Evolutionary conservation across 352 stramenopile species (phyloP).

Genomic region (Phytopythium oedochilum): DNA sequence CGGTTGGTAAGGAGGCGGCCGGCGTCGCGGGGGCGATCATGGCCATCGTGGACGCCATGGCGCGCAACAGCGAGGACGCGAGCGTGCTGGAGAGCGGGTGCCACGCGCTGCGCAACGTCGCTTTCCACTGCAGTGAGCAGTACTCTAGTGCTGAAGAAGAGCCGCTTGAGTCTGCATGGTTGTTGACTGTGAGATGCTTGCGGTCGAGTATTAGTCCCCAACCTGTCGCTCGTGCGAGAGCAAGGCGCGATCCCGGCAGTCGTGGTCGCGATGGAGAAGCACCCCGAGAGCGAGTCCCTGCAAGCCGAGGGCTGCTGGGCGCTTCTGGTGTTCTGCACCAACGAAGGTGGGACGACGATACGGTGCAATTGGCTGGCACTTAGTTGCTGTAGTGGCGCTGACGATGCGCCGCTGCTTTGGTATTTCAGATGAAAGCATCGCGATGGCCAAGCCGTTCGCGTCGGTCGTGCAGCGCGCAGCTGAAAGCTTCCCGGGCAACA

Average conservation of each 20-base stretch:
- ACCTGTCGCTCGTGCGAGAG: constrained; percentile 51
- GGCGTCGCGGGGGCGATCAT: constrained; percentile 49
- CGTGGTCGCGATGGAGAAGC: constrained; percentile 52
- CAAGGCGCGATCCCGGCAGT: constrained; percentile 63
- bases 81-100: constrained; percentile 67
- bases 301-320: constrained; percentile 72
- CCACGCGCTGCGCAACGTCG: constrained; percentile 69
- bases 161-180: not conserved
- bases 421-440: constrained; percentile 63
- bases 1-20: constrained; percentile 59
- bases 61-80: constrained; percentile 55
- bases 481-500: constrained; percentile 35
- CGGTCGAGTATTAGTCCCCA: constrained; percentile 27
- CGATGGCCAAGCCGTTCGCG: constrained; percentile 36
- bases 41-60: constrained; percentile 60
- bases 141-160: not conserved
- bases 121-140: constrained; percentile 45
- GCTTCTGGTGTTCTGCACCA: constrained; percentile 77
- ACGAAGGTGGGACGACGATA: constrained; percentile 34
- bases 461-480: constrained; percentile 43
- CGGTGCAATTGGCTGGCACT: not conserved
- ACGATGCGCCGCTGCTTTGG: not conserved
- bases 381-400: too few relatives aligned
- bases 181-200: not conserved
- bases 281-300: constrained; percentile 59